Conservation (phyloP, 768 basidiomycete species). For the Daedaleopsis nitida region DNA sequence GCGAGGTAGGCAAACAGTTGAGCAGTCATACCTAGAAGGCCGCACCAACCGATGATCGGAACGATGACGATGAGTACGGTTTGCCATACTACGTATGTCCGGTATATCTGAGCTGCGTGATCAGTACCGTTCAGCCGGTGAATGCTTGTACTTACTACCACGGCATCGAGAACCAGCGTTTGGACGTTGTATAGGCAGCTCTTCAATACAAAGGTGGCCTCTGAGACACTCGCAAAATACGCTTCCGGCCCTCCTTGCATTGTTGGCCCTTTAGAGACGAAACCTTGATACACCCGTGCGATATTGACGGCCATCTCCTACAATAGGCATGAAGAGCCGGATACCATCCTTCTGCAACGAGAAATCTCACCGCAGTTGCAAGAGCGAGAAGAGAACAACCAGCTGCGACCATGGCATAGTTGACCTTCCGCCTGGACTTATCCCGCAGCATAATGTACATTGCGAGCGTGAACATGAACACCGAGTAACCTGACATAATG, state of each 20-base stretch:
- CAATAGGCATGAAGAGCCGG: background rate
- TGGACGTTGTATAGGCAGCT: slow-evolving; percentile 23
- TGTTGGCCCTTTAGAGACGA: slow-evolving; percentile 12
- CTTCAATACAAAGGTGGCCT: slow-evolving; percentile 20
- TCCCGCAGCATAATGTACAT: slow-evolving; percentile 26
- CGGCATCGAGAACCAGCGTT: slow-evolving; percentile 25
- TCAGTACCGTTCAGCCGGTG: background rate
- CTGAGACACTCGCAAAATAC: slow-evolving; percentile 16
- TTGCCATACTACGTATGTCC: slow-evolving; percentile 36
- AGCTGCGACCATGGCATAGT: slow-evolving; percentile 19
- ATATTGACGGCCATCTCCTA: slow-evolving; percentile 25
- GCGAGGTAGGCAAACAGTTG: background rate
- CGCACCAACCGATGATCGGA: slow-evolving; percentile 33
- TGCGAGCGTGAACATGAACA: slow-evolving; percentile 28
- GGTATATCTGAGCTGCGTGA: slow-evolving; percentile 18
- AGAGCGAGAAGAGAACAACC: slow-evolving; percentile 21
- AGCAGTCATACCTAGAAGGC: slow-evolving; percentile 26
- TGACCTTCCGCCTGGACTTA: slow-evolving; percentile 16
- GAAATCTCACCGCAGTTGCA: slow-evolving; percentile 19
- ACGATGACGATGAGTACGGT: slow-evolving; percentile 28
- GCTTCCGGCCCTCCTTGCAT: slow-evolving; percentile 7
- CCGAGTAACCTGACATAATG: slow-evolving; percentile 21
- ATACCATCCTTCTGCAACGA: background rate
- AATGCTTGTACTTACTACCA: slow-evolving; percentile 16
- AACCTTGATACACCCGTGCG: slow-evolving; percentile 13